These are phyloP conservation scores for Daldinia caldariorum DNA, from an alignment of 495 filamentous ascomycete genomes.

Conservation along the genomic window DNA sequence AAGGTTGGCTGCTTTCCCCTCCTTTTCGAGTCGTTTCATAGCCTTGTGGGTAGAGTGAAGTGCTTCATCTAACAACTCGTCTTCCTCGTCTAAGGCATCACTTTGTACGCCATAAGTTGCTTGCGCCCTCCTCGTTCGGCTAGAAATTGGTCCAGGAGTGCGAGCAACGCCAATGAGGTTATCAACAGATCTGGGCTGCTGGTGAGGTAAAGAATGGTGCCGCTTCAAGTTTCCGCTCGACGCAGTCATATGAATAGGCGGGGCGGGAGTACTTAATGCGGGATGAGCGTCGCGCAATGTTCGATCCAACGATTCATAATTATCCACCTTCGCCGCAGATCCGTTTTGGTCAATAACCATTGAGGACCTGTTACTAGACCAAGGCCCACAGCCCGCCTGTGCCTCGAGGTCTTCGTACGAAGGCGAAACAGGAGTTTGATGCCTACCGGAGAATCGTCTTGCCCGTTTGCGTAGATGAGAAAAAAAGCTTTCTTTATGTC, in stretches of 20 bases:
- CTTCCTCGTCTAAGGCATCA: conserved; percentile 95
- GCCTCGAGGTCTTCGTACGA: conserved; percentile 80
- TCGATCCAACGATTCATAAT: conserved; percentile 77
- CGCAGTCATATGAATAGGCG: conserved; percentile 64
- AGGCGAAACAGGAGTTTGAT: conserved; percentile 78
- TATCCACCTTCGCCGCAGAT: conserved; percentile 67
- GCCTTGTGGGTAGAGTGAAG: conserved; percentile 60
- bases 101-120: conserved; percentile 82
- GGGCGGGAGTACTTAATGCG: conserved; percentile 65
- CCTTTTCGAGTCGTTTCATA: conserved; percentile 62
- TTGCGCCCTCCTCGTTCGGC: conserved; percentile 82
- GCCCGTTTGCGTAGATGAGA: conserved; percentile 96
- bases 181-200: conserved; percentile 71
- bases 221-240: conserved; percentile 65
- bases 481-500: conserved; percentile 93
- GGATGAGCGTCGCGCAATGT: conserved; percentile 77
- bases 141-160: conserved; percentile 73
- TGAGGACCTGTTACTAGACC: conserved; percentile 83
- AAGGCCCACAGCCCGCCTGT: conserved; percentile 89
- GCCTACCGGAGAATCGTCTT: conserved; percentile 88
- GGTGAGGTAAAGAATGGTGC: conserved; percentile 80
- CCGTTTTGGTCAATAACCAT: conserved; percentile 76
- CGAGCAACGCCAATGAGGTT: conserved; percentile 65
- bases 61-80: conserved; percentile 91
- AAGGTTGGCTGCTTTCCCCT: conserved; percentile 59